Base-by-base conservation (phyloP, 345 rosid species). In the Dimocarpus longan region DNA sequence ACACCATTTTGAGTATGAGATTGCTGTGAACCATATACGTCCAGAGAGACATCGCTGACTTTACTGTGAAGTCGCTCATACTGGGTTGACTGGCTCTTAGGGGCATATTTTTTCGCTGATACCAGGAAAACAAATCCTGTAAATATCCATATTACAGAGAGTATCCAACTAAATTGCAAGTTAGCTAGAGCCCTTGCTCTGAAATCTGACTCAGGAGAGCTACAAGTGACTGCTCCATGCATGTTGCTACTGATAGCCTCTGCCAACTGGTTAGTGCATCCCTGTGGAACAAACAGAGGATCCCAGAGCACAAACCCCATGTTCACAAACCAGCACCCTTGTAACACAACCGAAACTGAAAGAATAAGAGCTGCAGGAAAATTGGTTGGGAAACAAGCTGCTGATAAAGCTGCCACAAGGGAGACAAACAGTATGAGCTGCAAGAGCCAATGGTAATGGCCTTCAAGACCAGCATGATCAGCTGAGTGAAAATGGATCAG, bases 101-200 rank as follows among this genome's bases (percentile, higher is more conserved):
- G 42, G 12, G 66, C n/a, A 66, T 66, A 73, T 44, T 86, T 89
- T 50, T 86, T 65, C 0, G 95, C 86, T 71, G 85, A 87, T 68
- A 87, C 88, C 78, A 91, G 80, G 75, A 92, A 86, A 71, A 86
- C 68, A 66, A 86, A 83, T 76, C 92, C 93, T 6, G 92, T 89
- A 71, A 86, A 81, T 10, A 90, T 79, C 90, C 89, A 69, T 68
- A 93, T 87, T 43, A 87, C 91, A 1, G 87, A 80, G 71, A 93
- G 85, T 66, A 91, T 91, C 98, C 98, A 95, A 84, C 98, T 95
- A 86, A 93, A 95, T 84, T 95, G 98, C 85, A 95, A 73, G 82
- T 95, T 93, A 13, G 95, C 94, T 44, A 93, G 83, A 39, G 94
- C 94, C 79, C 89, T 87, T 13, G 98, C 97, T 76, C 97, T 84